Evolutionary conservation across 2,329 filamentous ascomycete species (phyloP), one percentile per base, ranked within the genome.

Genomic region (Aspergillus brasiliensis): DNA sequence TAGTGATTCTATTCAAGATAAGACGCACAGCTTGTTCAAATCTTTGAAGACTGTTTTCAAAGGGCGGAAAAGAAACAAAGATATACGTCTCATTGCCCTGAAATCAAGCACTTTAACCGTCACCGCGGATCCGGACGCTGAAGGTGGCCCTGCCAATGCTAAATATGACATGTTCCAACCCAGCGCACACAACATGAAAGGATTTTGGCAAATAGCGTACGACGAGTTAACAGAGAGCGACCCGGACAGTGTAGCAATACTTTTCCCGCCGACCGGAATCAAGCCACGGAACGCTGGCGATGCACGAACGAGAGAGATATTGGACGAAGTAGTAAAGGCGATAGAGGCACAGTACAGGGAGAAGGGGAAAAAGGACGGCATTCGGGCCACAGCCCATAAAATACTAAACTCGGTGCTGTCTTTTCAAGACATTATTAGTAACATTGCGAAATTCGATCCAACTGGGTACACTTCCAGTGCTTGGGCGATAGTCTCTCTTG

Each of bases 401-500:
- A 54, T 58, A 37, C 13, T 58, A 17, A 48, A 53, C 25, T 53
- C n/a, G 3, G 56, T 34, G 11, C 49, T 58, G 8, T 58, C 49
- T 19, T 53, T 58, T 19, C 25, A 58, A 37, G 49, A 58, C 28
- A 10, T 58, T 47, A 13, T 58, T 15, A 21, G 6, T 28, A 47
- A 47, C 8, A 49, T 40, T 21, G 49, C 28, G 27, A 48, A 37
- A 53, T 59, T 55, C 5, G 51, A 54, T 42, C 57, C 51, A 10
- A 59, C 51, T 7, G 40, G 42, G 15, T 34, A 59, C 44, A 25
- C 57, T 19, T 47, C 57, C 8, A 55, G 51, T 44, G 57, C 51
- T 44, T 59, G 51, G 57, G 57, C 51, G 38, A 59, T 59, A 34
- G 57, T 59, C 6, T 59, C 51, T 31, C 38, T 59, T n/a, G 42